Conservation (phyloP, 2,329 filamentous ascomycete genomes). For the Pestalotiopsis sp. region DNA sequence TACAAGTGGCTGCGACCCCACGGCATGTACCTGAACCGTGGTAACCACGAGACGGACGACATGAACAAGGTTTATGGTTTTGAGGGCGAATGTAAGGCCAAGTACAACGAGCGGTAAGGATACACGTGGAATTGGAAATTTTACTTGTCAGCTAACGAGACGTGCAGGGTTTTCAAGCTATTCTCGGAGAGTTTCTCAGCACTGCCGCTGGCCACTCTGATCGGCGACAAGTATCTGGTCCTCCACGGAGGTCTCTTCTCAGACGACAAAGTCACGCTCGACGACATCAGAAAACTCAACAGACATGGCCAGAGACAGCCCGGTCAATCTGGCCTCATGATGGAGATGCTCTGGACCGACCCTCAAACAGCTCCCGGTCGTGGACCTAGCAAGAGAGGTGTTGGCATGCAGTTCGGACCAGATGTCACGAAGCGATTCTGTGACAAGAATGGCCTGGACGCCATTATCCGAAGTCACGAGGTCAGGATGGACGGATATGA, state of each 20-base stretch:
- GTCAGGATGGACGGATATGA: constrained; percentile 99
- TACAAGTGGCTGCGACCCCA: constrained; percentile 94
- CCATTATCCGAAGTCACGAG: constrained; percentile 95
- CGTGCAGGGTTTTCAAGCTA: constrained; percentile 78
- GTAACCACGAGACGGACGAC: constrained; percentile 98
- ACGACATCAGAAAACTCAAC: constrained; percentile 92
- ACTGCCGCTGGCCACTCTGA: constrained; percentile 85
- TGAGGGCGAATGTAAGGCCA: constrained; percentile 96
- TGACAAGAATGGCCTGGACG: constrained; percentile 91
- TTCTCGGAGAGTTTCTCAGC: constrained; percentile 99
- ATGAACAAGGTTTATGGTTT: constrained; percentile 99
- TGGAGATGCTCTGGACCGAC: constrained; percentile 99
- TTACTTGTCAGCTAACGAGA: constrained; percentile 18
- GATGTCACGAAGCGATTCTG: constrained; percentile 97
- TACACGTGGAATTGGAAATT: background rate
- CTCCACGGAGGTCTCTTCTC: constrained; percentile 96
- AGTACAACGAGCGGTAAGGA: constrained; percentile 81
- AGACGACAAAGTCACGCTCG: constrained; percentile 86
- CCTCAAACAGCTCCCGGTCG: constrained; percentile 84
- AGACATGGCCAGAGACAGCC: constrained; percentile 90
- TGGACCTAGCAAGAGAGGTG: constrained; percentile 93
- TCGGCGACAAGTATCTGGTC: constrained; percentile 88
- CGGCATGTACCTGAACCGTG: constrained; percentile 92
- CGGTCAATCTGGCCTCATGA: constrained; percentile 94
- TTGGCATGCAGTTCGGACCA: constrained; percentile 94